phyloP scores from a whole-genome alignment of 108 stramenopile species.

The Skeletonema tropicum region DNA sequence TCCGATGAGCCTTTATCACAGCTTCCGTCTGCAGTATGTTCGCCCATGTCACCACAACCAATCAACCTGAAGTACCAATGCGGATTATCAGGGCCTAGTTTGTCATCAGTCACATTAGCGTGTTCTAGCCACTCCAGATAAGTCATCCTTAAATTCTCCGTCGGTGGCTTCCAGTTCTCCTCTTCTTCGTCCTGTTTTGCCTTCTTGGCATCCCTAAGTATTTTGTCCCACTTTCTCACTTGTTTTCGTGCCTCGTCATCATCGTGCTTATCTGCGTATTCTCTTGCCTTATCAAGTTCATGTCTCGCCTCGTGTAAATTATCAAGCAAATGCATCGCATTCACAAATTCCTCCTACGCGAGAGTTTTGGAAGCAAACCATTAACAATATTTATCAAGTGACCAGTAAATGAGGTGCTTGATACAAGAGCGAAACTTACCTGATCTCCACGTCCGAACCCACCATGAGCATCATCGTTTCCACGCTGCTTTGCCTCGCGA shows the following conservation, averaged over 20 bases:
- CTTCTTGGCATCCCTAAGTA: conserved; percentile 19
- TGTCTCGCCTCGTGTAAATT: conserved; percentile 21
- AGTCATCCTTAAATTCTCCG: conserved; percentile 70
- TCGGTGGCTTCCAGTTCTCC: conserved; percentile 79
- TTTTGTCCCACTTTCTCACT: conserved; percentile 16
- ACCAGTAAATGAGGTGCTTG: neutral
- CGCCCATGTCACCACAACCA: conserved; percentile 58
- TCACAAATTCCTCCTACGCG: conserved; percentile 23
- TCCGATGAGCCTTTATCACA: conserved; percentile 71
- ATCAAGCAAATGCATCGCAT: conserved; percentile 29
- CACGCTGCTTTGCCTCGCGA: conserved; percentile 19
- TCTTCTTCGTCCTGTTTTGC: conserved; percentile 7
- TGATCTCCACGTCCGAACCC: conserved; percentile 49
- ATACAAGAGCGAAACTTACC: neutral
- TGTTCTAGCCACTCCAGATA: conserved; percentile 87
- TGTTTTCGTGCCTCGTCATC: conserved; percentile 35
- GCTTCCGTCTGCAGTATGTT: conserved; percentile 40
- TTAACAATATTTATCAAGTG: neutral
- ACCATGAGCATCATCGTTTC: conserved; percentile 31
- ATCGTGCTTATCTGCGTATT: conserved; percentile 23
- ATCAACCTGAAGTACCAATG: conserved; percentile 96
- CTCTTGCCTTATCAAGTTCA: conserved; percentile 15
- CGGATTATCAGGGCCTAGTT: conserved; percentile 64
- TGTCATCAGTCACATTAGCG: conserved; percentile 73
- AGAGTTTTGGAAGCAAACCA: neutral